These are phyloP conservation scores for Xerocomus nothofagi DNA, from an alignment of 1,284 basidiomycete species.

Conservation along the genomic window DNA sequence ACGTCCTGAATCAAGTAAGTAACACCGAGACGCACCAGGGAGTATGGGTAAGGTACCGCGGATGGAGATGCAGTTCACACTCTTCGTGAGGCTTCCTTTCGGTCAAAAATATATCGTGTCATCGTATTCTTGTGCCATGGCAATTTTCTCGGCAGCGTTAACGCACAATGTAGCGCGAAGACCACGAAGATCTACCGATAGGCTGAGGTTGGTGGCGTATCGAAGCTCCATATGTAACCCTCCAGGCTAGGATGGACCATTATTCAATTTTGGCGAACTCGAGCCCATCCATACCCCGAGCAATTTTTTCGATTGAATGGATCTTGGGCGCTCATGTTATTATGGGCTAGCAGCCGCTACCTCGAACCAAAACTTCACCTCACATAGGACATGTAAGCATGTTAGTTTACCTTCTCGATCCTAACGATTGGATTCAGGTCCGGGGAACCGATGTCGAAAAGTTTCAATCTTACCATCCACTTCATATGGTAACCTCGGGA, in stretches of 20 bases:
- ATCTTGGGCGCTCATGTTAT: neutral
- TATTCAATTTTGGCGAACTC: neutral
- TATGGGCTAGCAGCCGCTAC: neutral
- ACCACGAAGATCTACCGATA: neutral
- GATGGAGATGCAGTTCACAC: neutral
- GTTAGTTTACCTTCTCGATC: neutral
- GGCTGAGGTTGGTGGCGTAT: neutral
- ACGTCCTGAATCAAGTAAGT: neutral
- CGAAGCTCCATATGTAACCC: neutral
- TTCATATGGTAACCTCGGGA: neutral
- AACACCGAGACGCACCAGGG: neutral
- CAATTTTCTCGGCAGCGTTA: neutral
- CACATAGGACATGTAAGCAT: neutral
- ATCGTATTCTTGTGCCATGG: neutral
- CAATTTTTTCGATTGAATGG: neutral
- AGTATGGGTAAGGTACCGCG: neutral
- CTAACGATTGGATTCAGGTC: neutral
- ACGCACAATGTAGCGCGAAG: neutral
- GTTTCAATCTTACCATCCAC: neutral
- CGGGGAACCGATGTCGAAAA: neutral
- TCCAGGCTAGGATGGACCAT: neutral
- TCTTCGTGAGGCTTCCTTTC: neutral
- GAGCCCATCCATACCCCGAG: neutral
- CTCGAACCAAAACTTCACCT: neutral
- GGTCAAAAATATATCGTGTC: neutral